Evolutionary conservation across 331 rosid genomes (phyloP).

Genomic region (Pyrus hybrid): DNA sequence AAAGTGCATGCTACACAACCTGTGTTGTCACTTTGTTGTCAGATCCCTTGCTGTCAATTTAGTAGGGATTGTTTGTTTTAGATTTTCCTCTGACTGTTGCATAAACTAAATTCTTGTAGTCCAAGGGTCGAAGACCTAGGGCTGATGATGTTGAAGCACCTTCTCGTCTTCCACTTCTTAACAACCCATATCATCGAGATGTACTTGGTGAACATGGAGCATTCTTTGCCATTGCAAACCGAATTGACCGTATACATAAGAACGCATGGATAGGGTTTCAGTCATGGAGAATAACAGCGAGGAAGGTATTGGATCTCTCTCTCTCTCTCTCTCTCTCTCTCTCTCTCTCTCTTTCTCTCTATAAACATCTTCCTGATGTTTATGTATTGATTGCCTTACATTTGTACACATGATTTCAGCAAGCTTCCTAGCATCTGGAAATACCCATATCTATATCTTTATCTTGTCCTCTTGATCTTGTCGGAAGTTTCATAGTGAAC

Average conservation of each 20-base stretch:
- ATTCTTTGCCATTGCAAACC: slow-evolving; percentile 79
- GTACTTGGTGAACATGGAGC: slow-evolving; percentile 85
- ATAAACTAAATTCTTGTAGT: slow-evolving; percentile 46
- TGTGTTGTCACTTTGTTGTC: background rate
- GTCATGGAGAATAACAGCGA: slow-evolving; percentile 97
- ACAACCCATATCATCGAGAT: slow-evolving; percentile 67
- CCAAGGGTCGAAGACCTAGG: slow-evolving; percentile 76
- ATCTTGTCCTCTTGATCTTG: background rate
- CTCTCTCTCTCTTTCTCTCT: too few relatives aligned
- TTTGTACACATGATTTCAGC: background rate
- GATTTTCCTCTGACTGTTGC: background rate
- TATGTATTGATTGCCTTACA: background rate
- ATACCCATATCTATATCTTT: background rate
- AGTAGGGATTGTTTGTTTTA: background rate
- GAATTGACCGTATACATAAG: slow-evolving; percentile 80
- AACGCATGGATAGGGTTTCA: slow-evolving; percentile 98
- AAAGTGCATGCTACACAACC: background rate
- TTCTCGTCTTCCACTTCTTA: slow-evolving; percentile 83
- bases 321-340: background rate
- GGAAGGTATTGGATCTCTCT: slow-evolving; percentile 48
- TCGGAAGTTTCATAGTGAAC: background rate
- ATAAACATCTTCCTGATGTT: background rate
- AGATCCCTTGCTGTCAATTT: background rate
- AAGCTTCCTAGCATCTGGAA: background rate
- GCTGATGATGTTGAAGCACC: slow-evolving; percentile 86